Base-by-base conservation (phyloP, 768 basidiomycete genomes). In the Chiua virens region DNA sequence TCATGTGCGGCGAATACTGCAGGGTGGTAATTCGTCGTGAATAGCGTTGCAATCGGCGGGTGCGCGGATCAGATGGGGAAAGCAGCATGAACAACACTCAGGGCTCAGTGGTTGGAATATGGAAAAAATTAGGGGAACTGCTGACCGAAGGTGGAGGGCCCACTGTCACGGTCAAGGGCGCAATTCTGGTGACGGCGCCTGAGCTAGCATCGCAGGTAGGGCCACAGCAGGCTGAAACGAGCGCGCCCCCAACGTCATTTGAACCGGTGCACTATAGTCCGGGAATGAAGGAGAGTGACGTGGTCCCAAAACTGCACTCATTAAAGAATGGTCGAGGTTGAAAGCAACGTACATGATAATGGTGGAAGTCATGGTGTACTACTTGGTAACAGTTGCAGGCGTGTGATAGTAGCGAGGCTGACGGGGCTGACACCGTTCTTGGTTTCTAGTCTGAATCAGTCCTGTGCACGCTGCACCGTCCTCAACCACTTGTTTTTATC, bases 1-100 rank as follows among this genome's bases (percentile, higher is more conserved):
- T 35, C 22, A 40, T 36, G 34, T 34, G 42, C 36, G 42, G 38
- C 45, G 36, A n/a, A 18, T 21, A 5, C 45, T 51, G 43, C 40
- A 49, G 52, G 47, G 59, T 37, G 14, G 36, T 23, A 27, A 18
- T 49, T 48, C 41, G 25, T 47, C 17, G 28, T 38, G 56, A 47
- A 59, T 39, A 11, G 15, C 32, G 15, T 27, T 11, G 8, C 25
- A 40, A 30, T 40, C 28, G 36, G 56, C 50, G n/a, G n/a, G n/a
- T n/a, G n/a, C n/a, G n/a, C n/a, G 57, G 39, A 65, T 62, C 60
- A 52, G 40, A 50, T 41, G 43, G 49, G 57, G 53, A 55, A 48
- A 56, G 50, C 54, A 48, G 53, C 4, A 53, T 23, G 40, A 55
- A 55, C 55, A 44, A 47, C 41, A 51, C 11, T 23, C 25, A 30